Evolutionary conservation across 2,329 filamentous ascomycete genomes (phyloP), one percentile per base, ranked within the genome.

Genomic region (Conoideocrella luteorostrata): DNA sequence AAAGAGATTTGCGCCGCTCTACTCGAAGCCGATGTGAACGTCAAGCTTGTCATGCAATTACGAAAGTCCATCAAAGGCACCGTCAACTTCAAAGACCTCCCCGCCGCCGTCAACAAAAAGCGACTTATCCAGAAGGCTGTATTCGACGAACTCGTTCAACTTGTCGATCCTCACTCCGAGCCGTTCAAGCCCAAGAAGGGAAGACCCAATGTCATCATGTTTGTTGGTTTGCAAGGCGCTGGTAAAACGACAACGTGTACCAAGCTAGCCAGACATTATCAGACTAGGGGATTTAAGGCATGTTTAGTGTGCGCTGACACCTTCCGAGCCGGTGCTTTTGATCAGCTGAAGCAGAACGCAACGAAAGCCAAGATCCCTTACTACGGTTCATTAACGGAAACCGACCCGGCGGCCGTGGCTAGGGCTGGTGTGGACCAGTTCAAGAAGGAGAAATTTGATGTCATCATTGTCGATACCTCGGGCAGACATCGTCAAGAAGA

Each of bases 301-400:
- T 95, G 91, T 53, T 72, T 98, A 44, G 93, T 98, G 26, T 98
- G 93, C 69, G 93, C 93, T 39, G 93, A 98, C 68, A 98, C 93
- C 21, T 98, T 98, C 75, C 87, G 93, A 70, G 93, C 93, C 26
- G 93, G 93, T 73, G 93, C 93, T 33, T 98, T 98, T 56, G 93
- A 98, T 62, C 93, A 98, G 70, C 67, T 98, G 64, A 97, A 97
- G 71, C 93, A 98, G 69, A 98, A 98, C 63, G 93, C 93, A 2
- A 97, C 89, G 26, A 98, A 97, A 66, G 93, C 93, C 40, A 97
- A 97, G 71, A 97, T 98, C 41, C 93, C 93, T 9, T 98, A 98
- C 75, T 98, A 94, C 63, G 93, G 93, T 57, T 95, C 88, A 45
- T 74, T 98, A 51, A 98, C 91, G 3, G 89, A 98, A 69, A 96